A percentile compares a stretch with the other conserved stretches of the same genome.
phyloP scores from a whole-genome alignment of 2,329 filamentous ascomycete species.

The Calonectria honghensis region DNA sequence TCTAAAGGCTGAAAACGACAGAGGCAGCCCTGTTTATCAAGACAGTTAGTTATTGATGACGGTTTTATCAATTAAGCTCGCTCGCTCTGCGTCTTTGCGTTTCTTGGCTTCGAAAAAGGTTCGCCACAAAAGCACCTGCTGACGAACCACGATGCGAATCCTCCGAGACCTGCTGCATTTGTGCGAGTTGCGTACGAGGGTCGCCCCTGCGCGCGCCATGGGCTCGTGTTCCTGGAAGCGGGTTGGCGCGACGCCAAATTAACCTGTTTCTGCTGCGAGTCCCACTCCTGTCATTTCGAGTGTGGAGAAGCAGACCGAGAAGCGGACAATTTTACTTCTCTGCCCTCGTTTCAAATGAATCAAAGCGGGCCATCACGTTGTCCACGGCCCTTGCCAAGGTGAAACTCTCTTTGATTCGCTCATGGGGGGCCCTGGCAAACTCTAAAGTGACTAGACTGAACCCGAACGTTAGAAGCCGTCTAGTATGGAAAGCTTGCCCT shows the following conservation, averaged over 20 bases:
- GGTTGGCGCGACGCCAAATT: background rate
- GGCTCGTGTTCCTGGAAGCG: background rate
- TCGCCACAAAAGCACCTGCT: background rate
- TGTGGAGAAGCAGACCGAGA: background rate
- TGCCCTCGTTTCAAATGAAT: slow-evolving; percentile 13
- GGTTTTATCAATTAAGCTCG: background rate
- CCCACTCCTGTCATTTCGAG: slow-evolving; percentile 26
- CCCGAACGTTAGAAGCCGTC: background rate
- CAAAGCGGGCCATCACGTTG: slow-evolving; percentile 23
- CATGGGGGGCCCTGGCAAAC: background rate
- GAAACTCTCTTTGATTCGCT: slow-evolving; percentile 28
- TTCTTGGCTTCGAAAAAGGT: background rate
- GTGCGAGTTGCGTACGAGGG: slow-evolving; percentile 12
- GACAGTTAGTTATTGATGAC: too few species aligned
- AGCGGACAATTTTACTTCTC: slow-evolving; percentile 15
- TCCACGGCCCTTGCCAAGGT: background rate
- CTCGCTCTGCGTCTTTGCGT: background rate
- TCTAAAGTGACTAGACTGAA: background rate
- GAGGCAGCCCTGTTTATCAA: too few species aligned
- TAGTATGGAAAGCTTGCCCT: slow-evolving; percentile 14
- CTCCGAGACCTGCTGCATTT: slow-evolving; percentile 2
- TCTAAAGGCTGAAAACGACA: background rate
- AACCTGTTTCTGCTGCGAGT: slow-evolving; percentile 1
- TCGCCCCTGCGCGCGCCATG: background rate
- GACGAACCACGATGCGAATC: slow-evolving; percentile 24